These are phyloP conservation scores for Paracoccidioides lutzii DNA, from an alignment of 2,329 filamentous ascomycete species.

Conservation along the genomic window DNA sequence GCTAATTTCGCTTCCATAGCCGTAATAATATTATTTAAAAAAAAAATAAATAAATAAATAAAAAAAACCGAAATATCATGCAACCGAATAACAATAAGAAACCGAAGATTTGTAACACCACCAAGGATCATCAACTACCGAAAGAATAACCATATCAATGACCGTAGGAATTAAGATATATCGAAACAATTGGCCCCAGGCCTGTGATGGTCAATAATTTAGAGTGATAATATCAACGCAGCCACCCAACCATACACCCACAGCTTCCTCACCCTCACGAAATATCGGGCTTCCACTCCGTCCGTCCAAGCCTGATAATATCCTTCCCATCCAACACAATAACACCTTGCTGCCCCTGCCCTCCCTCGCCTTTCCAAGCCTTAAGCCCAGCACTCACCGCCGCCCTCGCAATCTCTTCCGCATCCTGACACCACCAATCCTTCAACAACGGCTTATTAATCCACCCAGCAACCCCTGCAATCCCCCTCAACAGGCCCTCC, in stretches of 20 bases:
- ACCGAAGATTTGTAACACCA: too few species aligned
- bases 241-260: neutral
- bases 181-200: too few species aligned
- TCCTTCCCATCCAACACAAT: slow-evolving; percentile 27
- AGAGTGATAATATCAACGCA: neutral
- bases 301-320: slow-evolving; percentile 23
- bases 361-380: slow-evolving; percentile 27
- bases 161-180: too few species aligned
- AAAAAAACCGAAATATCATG: too few species aligned
- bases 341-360: slow-evolving; percentile 28
- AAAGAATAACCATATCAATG: too few species aligned
- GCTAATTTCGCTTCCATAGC: too few species aligned
- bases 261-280: neutral
- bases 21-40: too few species aligned
- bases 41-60: too few species aligned
- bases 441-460: slow-evolving; percentile 41
- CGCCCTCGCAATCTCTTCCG: slow-evolving; percentile 26
- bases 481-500: slow-evolving; percentile 44
- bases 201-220: too few species aligned
- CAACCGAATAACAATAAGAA: too few species aligned
- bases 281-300: slow-evolving; percentile 13
- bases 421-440: slow-evolving; percentile 59
- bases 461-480: slow-evolving; percentile 45
- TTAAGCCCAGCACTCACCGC: slow-evolving; percentile 27
- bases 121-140: too few species aligned